A percentile compares a stretch with the other conserved stretches of the same genome.
Conservation (phyloP, 805 yeast genomes). For the Tetrapisispora arboricola region DNA sequence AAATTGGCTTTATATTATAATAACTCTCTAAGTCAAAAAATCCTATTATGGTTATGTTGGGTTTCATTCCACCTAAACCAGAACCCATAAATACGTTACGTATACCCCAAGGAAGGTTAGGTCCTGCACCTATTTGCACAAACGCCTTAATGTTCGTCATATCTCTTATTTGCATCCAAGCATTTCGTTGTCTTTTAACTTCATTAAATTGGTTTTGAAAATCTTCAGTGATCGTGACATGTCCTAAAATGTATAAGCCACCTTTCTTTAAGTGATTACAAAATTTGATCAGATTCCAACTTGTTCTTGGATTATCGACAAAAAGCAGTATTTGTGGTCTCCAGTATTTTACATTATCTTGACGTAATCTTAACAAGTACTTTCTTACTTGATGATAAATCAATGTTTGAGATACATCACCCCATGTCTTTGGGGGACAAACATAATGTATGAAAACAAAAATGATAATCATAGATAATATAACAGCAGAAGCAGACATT, state of each 20-base stretch:
- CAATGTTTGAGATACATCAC: conserved; percentile 91
- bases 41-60: conserved; percentile 88
- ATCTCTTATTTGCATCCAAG: conserved; percentile 82
- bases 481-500: conserved; percentile 67
- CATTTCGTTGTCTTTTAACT: conserved; percentile 57
- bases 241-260: conserved; percentile 86
- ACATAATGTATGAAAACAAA: conserved; percentile 76
- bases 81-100: conserved; percentile 85
- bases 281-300: conserved; percentile 85
- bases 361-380: conserved; percentile 62
- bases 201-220: conserved; percentile 61
- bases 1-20: not conserved
- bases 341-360: conserved; percentile 96
- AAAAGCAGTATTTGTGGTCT: conserved; percentile 85
- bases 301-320: conserved; percentile 84
- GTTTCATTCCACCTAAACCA: conserved; percentile 98
- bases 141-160: conserved; percentile 76
- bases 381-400: conserved; percentile 96
- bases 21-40: conserved; percentile 56
- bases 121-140: conserved; percentile 84
- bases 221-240: conserved; percentile 53
- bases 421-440: conserved; percentile 95
- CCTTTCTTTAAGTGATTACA: conserved; percentile 95
- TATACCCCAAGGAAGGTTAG: conserved; percentile 88
- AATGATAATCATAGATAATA: conserved; percentile 52